Base-by-base conservation (phyloP, 176 grass and related monocot genomes). In the Alloteropsis semialata region DNA sequence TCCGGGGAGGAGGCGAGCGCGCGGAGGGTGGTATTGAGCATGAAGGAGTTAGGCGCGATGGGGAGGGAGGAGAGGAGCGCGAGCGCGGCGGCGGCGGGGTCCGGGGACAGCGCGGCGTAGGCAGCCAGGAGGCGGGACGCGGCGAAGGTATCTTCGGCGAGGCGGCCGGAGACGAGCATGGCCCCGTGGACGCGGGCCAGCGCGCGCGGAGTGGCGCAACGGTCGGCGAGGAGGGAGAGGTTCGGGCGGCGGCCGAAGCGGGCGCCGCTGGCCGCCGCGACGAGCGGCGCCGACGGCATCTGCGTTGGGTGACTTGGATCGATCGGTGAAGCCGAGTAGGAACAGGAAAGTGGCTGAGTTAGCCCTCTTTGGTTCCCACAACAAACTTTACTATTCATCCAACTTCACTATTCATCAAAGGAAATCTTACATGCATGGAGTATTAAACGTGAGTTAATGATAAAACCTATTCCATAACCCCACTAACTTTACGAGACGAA, bases 151-250 rank as follows among this genome's bases (percentile, higher is more conserved):
- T 91, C 85, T 24, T 80, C 50, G 64, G 79, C 85, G 62, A 85
- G 65, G 58, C 82, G 85, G 61, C 65, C 81, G 49, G 77, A 91
- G 65, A 85, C 82, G 78, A 91, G 27, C 90, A 91, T 88, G 29
- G 83, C 70, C 1, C 72, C 85, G 72, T 91, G 90, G 45, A 91
- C 25, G 77, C 34, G 65, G 22, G 75, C 41, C 50, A 85, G 85
- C 46, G 60, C 37, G 46, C 60, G 21, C 21, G 36, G 51, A 39
- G 63, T 82, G 30, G 72, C 19, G 73, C 82, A 88, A 32, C 41
- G 66, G 45, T 88, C 82, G 32, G 82, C 89, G 24, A 91, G 89
- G 73, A 88, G 82, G 49, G 86, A 85, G 29, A 92, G 78, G 55
- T 75, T 85, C 11, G 33, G 32, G 6, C 44, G 68, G 41, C 4